Evolutionary conservation across 768 basidiomycete genomes (phyloP).

Genomic region (Filobasidium floriforme): DNA sequence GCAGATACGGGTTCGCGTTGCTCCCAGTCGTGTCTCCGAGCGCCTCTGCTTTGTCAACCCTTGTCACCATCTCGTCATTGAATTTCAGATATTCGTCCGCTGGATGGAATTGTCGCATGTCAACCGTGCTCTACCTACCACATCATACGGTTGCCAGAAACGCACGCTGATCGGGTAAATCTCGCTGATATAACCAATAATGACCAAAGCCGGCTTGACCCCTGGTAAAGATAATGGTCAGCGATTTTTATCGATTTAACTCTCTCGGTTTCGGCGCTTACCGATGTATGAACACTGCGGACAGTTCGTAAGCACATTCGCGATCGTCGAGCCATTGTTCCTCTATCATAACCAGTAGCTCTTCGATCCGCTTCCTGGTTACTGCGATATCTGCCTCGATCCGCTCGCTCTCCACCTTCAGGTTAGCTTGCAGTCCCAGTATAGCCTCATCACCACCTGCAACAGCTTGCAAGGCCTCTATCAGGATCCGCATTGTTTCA

Average conservation of each 20-base stretch:
- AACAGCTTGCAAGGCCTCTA: constrained; percentile 10
- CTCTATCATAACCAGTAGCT: constrained; percentile 53
- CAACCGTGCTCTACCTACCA: not conserved
- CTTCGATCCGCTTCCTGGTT: constrained; percentile 12
- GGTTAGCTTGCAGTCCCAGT: not conserved
- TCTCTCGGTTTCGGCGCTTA: constrained; percentile 47
- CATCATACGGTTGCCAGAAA: not conserved
- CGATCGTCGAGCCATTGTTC: constrained; percentile 63
- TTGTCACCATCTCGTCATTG: constrained; percentile 79
- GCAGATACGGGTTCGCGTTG: constrained; percentile 46
- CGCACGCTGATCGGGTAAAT: constrained; percentile 61
- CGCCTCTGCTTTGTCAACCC: constrained; percentile 71
- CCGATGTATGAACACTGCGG: constrained; percentile 91
- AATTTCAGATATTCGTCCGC: constrained; percentile 89
- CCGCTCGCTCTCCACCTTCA: constrained; percentile 10
- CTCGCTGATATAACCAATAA: constrained; percentile 90
- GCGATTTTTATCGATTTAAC: not conserved
- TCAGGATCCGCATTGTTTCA: constrained; percentile 23
- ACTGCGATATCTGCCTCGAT: constrained; percentile 18
- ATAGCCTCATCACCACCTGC: not conserved
- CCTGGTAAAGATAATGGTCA: constrained; percentile 6
- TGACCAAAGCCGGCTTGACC: constrained; percentile 54
- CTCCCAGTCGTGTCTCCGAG: constrained; percentile 64
- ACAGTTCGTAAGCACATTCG: constrained; percentile 73
- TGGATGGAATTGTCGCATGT: constrained; percentile 10